Base-by-base conservation (phyloP, 441 rosid species). In the Omphalea diandra region DNA sequence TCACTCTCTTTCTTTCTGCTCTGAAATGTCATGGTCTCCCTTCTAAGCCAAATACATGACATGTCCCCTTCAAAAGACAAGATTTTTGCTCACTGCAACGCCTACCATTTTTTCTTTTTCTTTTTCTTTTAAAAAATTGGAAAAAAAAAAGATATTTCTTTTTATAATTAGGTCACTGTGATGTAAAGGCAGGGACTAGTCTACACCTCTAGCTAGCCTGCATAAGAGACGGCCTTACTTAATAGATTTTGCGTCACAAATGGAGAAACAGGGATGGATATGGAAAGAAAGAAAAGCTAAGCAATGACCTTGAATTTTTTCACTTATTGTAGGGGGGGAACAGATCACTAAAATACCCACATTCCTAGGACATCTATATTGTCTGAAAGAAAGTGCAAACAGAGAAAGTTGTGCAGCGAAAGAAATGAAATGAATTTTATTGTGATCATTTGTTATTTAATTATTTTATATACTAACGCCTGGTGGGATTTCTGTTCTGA, bases 1-100 rank as follows among this genome's bases (percentile, higher is more conserved):
- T 33, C n/a, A n/a, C 58, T 18, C 57, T 49, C 69, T 54, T 56
- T 58, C 63, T 56, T 69, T 26, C 26, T 63, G 68, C 47, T 69
- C 68, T 77, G 86, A 77, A 61, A 79, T 77, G 93, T 83, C 87
- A 76, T 76, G 80, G 84, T 82, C 88, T 53, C 61, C 5, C 72
- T 79, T 33, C 65, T 62, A 65, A 74, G 70, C 70, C 69, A 75
- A 70, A 80, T 40, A 77, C 46, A 53, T 75, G 96, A 77, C 81
- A 81, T 52, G 90, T 81, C 90, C 50, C 79, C 79, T 82, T 85
- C 85, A 79, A 44, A 32, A 57, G 43, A 24, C 31, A 75, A 58
- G 85, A 80, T 82, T 80, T n/a, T n/a, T 71, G 71, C 66, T 5
- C 67, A 74, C 68, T 56, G 33, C 61, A 47, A 31, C 69, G 33